Evolutionary conservation across 768 basidiomycete genomes (phyloP), one percentile per base, ranked within the genome.

Genomic region (Amanita phalloides): DNA sequence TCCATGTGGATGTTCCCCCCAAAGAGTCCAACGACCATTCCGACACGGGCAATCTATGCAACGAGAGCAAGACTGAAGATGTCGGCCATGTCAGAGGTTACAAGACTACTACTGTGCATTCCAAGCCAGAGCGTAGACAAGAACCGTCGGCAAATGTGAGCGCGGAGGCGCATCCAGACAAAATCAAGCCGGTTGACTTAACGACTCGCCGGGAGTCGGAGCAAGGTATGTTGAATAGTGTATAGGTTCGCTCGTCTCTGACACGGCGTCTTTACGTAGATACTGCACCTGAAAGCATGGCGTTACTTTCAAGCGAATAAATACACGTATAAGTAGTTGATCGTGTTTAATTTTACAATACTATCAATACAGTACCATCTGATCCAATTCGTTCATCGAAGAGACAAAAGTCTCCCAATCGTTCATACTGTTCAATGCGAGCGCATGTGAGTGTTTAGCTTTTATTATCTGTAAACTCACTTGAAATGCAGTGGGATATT

Each of bases 401-500:
- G 17, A 42, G 28, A 60, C 54, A 46, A 57, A 62, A 7, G 48
- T 47, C 33, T 62, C 56, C 61, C 61, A 62, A 39, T 62, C 57
- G 13, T 58, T 61, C 52, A 54, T 54, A 53, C 55, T 48, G 44
- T n/a, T 64, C 55, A 9, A 55, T 21, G n/a, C 7, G 38, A 20
- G 8, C 23, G 38, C 26, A 6, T 37, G 53, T 38, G 51, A 51
- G 13, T 6, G 36, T 13, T 35, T 11, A 38, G 17, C 17, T 17
- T 39, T 25, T 6, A 14, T 13, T 25, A 14, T 30, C 17, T 11
- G 28, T n/a, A 20, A 21, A 63, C 74, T 59, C 54, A 78, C 79
- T 74, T 74, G 55, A 78, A 79, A 11, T 72, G 69, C 36, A 69
- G 66, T 7, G 79, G 79, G 33, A 76, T 74, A 54, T 69, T 68